Evolutionary conservation across 2,329 filamentous ascomycete species (phyloP).

Genomic region (Westerdykella ornata): DNA sequence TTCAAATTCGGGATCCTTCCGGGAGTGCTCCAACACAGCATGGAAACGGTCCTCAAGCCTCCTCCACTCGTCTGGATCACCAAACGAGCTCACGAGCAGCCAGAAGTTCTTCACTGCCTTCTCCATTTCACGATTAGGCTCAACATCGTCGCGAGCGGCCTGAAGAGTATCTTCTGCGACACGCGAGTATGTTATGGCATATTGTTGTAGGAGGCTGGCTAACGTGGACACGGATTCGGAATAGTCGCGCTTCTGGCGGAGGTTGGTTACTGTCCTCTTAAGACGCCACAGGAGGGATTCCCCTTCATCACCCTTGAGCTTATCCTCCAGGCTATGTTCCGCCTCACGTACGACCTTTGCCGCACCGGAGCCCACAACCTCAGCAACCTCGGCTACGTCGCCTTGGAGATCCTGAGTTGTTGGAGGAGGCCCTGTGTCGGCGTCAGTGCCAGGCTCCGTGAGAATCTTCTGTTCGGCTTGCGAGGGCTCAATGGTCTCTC

Average conservation of each 20-base stretch:
- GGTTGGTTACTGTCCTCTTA: constrained; percentile 65
- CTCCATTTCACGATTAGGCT: constrained; percentile 68
- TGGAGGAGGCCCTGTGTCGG: constrained; percentile 43
- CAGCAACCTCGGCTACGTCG: constrained; percentile 40
- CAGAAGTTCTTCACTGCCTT: constrained; percentile 73
- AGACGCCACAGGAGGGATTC: constrained; percentile 67
- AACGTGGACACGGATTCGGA: constrained; percentile 77
- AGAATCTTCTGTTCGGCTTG: constrained; percentile 52
- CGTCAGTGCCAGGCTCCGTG: constrained; percentile 47
- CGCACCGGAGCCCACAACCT: constrained; percentile 42
- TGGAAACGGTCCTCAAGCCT: constrained; percentile 62
- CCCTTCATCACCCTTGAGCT: constrained; percentile 64
- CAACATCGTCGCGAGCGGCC: constrained; percentile 62
- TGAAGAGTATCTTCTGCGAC: constrained; percentile 61
- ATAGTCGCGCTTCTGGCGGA: constrained; percentile 74
- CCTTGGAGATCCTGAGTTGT: constrained; percentile 55
- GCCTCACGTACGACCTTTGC: constrained; percentile 51
- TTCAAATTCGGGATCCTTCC: constrained; percentile 77
- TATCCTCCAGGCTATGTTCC: constrained; percentile 64
- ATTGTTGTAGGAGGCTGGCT: constrained; percentile 67
- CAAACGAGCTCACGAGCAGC: constrained; percentile 72
- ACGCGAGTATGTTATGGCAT: constrained; percentile 69
- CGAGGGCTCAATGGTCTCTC: constrained; percentile 65
- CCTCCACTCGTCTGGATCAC: constrained; percentile 68
- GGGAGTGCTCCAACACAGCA: constrained; percentile 63